phyloP scores from a whole-genome alignment of 73 alveolate genomes.

The Diophrys appendiculata region DNA sequence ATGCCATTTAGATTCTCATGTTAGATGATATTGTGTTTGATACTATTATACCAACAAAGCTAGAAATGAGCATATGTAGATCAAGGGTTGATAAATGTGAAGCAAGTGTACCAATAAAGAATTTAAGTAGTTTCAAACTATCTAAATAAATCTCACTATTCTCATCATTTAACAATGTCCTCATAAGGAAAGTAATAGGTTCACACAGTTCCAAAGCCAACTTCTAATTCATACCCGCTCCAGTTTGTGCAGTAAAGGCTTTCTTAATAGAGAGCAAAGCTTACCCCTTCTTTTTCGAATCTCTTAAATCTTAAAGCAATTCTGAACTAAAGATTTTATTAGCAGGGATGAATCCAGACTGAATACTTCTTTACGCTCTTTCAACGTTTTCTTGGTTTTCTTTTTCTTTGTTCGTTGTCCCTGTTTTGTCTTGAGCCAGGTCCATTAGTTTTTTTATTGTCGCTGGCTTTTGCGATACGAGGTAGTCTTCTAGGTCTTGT shows the following conservation, averaged over 20 bases:
- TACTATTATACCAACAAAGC: conserved; percentile 55
- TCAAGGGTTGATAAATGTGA: conserved; percentile 58
- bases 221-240: background rate
- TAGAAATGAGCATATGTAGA: conserved; percentile 46
- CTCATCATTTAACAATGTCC: conserved; percentile 43
- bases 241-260: conserved; percentile 13
- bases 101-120: conserved; percentile 40
- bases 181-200: conserved; percentile 49
- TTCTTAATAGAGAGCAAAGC: conserved; percentile 53
- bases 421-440: conserved; percentile 25
- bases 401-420: background rate
- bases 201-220: conserved; percentile 39
- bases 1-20: conserved; percentile 51
- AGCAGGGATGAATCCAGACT: conserved; percentile 11
- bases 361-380: conserved; percentile 14
- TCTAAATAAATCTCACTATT: conserved; percentile 53
- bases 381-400: conserved; percentile 7
- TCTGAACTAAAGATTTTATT: conserved; percentile 18
- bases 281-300: conserved; percentile 56
- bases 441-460: conserved; percentile 5
- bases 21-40: conserved; percentile 44
- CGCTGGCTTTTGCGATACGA: conserved; percentile 22
- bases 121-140: conserved; percentile 36
- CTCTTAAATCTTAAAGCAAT: conserved; percentile 24
- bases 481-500: conserved; percentile 5